Base-by-base conservation (phyloP, 352 stramenopile genomes). In the Thalassiosira livingstoniorum region DNA sequence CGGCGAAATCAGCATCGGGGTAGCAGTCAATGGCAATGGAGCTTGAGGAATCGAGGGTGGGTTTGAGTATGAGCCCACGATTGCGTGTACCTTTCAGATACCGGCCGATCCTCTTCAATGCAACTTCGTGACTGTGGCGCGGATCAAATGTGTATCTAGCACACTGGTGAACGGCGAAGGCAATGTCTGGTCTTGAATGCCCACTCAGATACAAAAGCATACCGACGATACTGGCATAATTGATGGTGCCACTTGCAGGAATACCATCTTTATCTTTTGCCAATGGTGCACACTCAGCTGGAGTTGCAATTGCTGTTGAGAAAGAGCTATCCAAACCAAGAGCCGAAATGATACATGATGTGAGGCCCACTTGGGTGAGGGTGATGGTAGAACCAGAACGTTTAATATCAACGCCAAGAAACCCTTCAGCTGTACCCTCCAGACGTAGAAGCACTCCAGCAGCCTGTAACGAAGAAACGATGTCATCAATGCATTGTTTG, bases 141-240 rank as follows among this genome's bases (percentile, higher is more conserved):
- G 58, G 58, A n/a, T 15, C 7, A 43, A 66, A 66, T 10, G 27
- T 66, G 11, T 58, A 18, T 29, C n/a, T 7, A 27, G 47, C 47
- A 58, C 47, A 29, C 25, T 58, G 47, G 21, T 43, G 4, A 27
- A 39, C 39, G 15, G 39, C 54, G 21, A 62, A 62, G 21, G 54
- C 54, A 21, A 62, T 62, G 21, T 62, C 27, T 43, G 7, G 58
- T 51, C 58, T 43, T 7, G 7, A 27, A 27, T 66, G 58, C 13
- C 58, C 58, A 66, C 32, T 27, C 11, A 66, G 27, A n/a, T 66
- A 66, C 4, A 66, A 23, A 4, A 58, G 47, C 47, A 58, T 58
- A 7, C 47, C 47, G 7, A 58, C n/a, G 4, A 58, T n/a, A n/a
- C 47, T 51, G 21, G 37, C 7, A 66, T 66, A 58, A 58, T 58